A percentile compares a stretch with the other conserved stretches of the same genome.
Evolutionary conservation across 2,329 filamentous ascomycete genomes (phyloP).

Genomic region (Tolypocladium endophyticum): DNA sequence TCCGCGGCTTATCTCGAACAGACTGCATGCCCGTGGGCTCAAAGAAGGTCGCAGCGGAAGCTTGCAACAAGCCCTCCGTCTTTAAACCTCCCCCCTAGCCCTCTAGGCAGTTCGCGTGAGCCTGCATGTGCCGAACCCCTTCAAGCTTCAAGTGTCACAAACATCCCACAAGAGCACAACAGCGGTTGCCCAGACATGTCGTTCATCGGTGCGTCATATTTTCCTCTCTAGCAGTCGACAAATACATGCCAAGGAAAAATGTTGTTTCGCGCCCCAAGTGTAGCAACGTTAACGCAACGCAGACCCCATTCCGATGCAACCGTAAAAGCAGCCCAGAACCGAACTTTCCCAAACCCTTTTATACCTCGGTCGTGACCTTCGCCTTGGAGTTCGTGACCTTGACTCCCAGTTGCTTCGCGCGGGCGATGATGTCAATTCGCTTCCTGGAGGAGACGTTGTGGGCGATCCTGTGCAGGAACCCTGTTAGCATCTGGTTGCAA

Average conservation of each 20-base stretch:
- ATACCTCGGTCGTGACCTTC: constrained; percentile 92
- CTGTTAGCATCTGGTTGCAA: neutral
- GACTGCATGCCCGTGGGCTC: neutral
- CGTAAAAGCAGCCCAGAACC: constrained; percentile 4
- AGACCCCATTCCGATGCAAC: constrained; percentile 5
- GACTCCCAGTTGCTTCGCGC: constrained; percentile 96
- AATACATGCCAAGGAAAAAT: neutral
- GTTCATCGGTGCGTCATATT: constrained; percentile 2
- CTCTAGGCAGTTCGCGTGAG: no score
- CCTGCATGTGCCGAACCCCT: no score
- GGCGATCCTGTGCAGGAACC: constrained; percentile 61
- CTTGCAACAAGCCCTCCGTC: no score
- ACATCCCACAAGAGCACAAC: neutral
- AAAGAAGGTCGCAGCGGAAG: neutral
- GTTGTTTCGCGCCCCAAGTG: neutral
- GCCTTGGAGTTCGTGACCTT: constrained; percentile 99
- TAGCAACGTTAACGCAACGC: constrained; percentile 1
- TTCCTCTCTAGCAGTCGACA: neutral
- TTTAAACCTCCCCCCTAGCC: no score
- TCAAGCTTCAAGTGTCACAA: neutral
- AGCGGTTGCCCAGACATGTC: neutral
- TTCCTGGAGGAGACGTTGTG: constrained; percentile 97
- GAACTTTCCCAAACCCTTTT: constrained; percentile 22
- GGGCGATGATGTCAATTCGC: constrained; percentile 94
- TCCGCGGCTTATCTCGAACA: neutral